These are phyloP conservation scores for Nematocida ausubeli DNA, from an alignment of 371 early-diverging fungal species.

Conservation along the genomic window DNA sequence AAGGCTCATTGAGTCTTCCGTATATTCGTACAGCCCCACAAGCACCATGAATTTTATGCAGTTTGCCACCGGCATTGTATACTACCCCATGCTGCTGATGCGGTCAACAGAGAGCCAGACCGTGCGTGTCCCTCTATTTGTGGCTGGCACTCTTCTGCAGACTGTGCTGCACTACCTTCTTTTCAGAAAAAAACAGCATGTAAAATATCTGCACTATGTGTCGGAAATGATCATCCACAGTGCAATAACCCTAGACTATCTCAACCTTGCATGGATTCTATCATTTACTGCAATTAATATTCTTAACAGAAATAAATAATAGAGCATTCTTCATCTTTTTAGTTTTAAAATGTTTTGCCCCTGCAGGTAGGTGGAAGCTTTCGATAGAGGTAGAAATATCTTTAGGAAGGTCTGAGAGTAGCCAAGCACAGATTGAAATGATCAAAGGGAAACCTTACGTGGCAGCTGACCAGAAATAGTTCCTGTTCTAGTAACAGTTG, in stretches of 20 bases:
- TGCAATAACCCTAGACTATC: constrained; percentile 9
- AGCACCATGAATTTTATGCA: constrained; percentile 34
- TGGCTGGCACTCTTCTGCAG: constrained; percentile 2
- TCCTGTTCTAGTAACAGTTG: constrained; percentile 29
- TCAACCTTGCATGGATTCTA: constrained; percentile 24
- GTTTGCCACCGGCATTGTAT: constrained; percentile 2
- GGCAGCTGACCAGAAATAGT: constrained; percentile 58
- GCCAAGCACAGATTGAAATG: constrained; percentile 50
- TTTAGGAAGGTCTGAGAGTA: constrained; percentile 60
- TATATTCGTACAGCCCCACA: constrained; percentile 14
- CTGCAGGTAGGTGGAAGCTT: constrained; percentile 53
- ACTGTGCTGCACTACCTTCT: constrained; percentile 22
- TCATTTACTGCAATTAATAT: constrained; percentile 30
- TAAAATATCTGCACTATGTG: constrained; percentile 30
- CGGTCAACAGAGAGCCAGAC: background rate
- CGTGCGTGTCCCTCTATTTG: background rate
- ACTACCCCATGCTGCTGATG: constrained; percentile 36
- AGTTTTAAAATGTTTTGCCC: background rate
- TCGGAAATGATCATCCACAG: constrained; percentile 32
- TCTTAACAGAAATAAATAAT: constrained; percentile 21
- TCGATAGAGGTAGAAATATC: constrained; percentile 50
- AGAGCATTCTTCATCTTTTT: background rate
- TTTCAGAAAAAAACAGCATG: constrained; percentile 8
- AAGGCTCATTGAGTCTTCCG: constrained; percentile 32
- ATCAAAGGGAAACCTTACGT: constrained; percentile 34